phyloP scores from a whole-genome alignment of 768 basidiomycete genomes.

The Psilocybe subaeruginosa region DNA sequence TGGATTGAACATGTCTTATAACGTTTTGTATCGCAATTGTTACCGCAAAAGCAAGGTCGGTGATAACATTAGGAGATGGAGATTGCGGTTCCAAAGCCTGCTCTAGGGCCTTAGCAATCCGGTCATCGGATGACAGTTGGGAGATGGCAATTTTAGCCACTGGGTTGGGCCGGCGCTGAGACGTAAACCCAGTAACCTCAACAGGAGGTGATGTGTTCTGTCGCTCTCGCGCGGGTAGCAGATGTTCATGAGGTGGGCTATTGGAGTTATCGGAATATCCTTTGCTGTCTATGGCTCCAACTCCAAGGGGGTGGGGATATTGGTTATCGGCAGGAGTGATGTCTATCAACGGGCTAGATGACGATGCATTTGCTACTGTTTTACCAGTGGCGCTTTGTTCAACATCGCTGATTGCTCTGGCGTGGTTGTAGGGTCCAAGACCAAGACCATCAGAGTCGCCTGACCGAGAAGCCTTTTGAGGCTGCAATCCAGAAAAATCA shows the following conservation, averaged over 20 bases:
- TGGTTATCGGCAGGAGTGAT: background rate
- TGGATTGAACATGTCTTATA: slow-evolving; percentile 57
- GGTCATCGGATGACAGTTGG: slow-evolving; percentile 67
- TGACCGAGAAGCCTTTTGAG: background rate
- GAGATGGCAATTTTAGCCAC: slow-evolving; percentile 24
- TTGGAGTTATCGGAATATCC: background rate
- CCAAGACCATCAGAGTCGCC: background rate
- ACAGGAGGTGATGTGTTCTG: background rate
- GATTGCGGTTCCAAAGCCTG: slow-evolving; percentile 50
- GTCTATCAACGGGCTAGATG: background rate
- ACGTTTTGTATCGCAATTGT: slow-evolving; percentile 67
- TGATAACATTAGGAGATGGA: slow-evolving; percentile 56
- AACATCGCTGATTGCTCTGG: background rate
- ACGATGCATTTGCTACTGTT: background rate
- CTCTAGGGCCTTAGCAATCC: slow-evolving; percentile 67
- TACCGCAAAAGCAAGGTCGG: slow-evolving; percentile 62
- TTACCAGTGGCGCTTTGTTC: background rate
- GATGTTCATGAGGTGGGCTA: background rate
- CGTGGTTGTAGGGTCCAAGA: background rate
- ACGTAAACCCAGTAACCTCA: background rate
- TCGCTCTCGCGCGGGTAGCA: background rate
- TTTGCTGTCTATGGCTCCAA: background rate
- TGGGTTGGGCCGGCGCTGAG: background rate
- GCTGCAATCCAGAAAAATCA: slow-evolving; percentile 52
- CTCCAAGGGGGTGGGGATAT: background rate